Percentiles rank a stretch among this genome's conserved stretches.
Conservation (phyloP, 495 filamentous ascomycete genomes). For the Xylaria grammica region DNA sequence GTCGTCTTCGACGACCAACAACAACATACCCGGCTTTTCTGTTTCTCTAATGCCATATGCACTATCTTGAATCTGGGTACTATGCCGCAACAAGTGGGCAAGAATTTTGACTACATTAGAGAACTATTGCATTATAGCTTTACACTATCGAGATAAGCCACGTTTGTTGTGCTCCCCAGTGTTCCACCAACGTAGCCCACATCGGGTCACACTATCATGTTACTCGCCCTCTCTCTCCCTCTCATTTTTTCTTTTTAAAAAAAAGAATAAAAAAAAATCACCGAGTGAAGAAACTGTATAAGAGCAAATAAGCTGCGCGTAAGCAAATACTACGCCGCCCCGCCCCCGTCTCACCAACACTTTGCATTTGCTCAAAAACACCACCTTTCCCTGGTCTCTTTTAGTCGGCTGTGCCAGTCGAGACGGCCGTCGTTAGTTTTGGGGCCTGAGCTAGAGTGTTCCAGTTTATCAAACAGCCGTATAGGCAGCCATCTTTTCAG, state of each 20-base stretch:
- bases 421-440: background rate
- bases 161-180: background rate
- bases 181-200: slow-evolving; percentile 2
- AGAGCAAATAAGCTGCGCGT: no score
- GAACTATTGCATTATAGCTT: background rate
- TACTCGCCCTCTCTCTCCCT: background rate
- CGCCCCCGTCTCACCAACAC: background rate
- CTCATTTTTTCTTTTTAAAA: no score
- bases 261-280: no score
- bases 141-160: background rate
- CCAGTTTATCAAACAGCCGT: background rate
- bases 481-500: background rate
- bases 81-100: background rate
- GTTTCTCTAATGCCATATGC: background rate
- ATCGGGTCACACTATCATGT: background rate
- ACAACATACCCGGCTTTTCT: background rate
- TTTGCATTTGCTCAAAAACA: background rate
- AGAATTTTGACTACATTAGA: background rate
- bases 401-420: background rate
- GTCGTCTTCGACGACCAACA: no score
- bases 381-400: background rate
- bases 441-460: background rate
- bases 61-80: background rate
- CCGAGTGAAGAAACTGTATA: no score
- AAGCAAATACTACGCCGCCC: background rate